phyloP scores from a whole-genome alignment of 441 rosid genomes.

The Capsella rubella region DNA sequence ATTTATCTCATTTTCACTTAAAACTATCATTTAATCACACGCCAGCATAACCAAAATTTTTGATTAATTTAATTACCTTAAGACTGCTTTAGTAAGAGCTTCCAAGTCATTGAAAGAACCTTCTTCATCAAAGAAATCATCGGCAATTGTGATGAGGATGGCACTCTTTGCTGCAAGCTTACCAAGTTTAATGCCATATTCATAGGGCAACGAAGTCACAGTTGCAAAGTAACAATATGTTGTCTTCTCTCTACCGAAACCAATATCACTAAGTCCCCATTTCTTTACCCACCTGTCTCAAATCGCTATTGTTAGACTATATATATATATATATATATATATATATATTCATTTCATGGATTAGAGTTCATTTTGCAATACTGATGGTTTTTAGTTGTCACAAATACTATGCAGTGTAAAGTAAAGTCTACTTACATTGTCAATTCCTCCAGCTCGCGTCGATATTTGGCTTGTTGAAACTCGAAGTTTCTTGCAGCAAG shows the following conservation, averaged over 20 bases:
- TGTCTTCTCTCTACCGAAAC: slow-evolving; percentile 75
- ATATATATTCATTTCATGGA: neutral
- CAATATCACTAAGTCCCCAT: slow-evolving; percentile 60
- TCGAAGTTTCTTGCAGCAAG: slow-evolving; percentile 55
- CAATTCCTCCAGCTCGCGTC: slow-evolving; percentile 55
- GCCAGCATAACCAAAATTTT: neutral
- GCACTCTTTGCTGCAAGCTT: slow-evolving; percentile 56
- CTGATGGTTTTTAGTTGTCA: neutral
- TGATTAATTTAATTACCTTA: slow-evolving; percentile 45
- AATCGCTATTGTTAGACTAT: slow-evolving; percentile 3
- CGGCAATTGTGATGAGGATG: slow-evolving; percentile 63
- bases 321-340: neutral
- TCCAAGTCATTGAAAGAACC: slow-evolving; percentile 59
- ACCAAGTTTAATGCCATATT: slow-evolving; percentile 42
- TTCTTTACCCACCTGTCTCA: slow-evolving; percentile 59
- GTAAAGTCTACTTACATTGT: slow-evolving; percentile 48
- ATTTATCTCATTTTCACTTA: too few relatives aligned
- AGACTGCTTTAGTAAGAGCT: slow-evolving; percentile 56
- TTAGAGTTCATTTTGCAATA: neutral
- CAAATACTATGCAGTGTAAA: neutral
- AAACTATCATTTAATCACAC: neutral
- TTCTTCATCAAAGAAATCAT: slow-evolving; percentile 67
- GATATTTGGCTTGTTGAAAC: slow-evolving; percentile 54
- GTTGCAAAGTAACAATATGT: slow-evolving; percentile 64
- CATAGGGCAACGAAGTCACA: slow-evolving; percentile 44